Evolutionary conservation across 2,329 filamentous ascomycete species (phyloP).

Genomic region (Allantophomopsis cytisporea): DNA sequence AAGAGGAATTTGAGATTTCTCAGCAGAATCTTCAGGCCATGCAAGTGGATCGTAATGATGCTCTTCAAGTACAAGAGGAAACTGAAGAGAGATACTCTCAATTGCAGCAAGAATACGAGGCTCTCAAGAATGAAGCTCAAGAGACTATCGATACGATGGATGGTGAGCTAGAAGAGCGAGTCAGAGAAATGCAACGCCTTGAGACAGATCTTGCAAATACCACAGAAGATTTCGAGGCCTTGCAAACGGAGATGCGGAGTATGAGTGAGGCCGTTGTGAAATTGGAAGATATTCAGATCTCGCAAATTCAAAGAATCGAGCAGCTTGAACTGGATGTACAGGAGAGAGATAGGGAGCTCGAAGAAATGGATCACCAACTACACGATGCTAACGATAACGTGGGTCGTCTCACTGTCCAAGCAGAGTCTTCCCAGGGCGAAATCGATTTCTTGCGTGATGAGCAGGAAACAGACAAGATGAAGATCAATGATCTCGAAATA

Average conservation of each 20-base stretch:
- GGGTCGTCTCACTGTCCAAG: conserved; percentile 76
- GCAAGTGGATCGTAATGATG: conserved; percentile 77
- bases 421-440: conserved; percentile 84
- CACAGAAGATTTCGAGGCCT: conserved; percentile 76
- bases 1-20: conserved; percentile 68
- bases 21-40: conserved; percentile 69
- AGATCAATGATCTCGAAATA: conserved; percentile 86
- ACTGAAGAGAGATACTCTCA: too few species aligned
- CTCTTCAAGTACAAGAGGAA: conserved; percentile 46
- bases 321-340: conserved; percentile 71
- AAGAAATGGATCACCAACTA: conserved; percentile 72
- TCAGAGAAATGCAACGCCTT: conserved; percentile 55
- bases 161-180: conserved; percentile 58
- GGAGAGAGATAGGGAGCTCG: conserved; percentile 76
- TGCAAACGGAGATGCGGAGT: conserved; percentile 87
- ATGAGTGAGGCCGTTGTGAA: conserved; percentile 78
- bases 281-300: conserved; percentile 79
- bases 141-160: conserved; percentile 55
- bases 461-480: conserved; percentile 95
- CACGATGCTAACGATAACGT: conserved; percentile 79
- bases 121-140: conserved; percentile 47
- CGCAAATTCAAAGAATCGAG: conserved; percentile 65
- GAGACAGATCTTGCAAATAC: conserved; percentile 61
- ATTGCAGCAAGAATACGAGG: conserved; percentile 46
- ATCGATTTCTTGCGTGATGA: conserved; percentile 93